A percentile compares a stretch with the other conserved stretches of the same genome.
These are phyloP conservation scores for Leishmania lainsoni DNA, from an alignment of 208 protist genomes.

Conservation along the genomic window DNA sequence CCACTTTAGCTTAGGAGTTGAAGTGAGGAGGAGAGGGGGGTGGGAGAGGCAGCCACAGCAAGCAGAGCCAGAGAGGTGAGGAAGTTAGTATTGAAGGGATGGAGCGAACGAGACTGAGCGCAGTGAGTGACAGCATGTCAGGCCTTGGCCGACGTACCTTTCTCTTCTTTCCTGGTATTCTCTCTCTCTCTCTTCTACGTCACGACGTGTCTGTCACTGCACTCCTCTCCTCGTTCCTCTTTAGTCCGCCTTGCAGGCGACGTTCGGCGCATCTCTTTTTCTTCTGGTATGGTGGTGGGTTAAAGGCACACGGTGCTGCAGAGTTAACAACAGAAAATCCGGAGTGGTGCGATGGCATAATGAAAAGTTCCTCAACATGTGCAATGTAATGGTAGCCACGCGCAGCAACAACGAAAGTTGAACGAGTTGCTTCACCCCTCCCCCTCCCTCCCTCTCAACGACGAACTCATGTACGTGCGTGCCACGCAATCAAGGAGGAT, in stretches of 20 bases:
- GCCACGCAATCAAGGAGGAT: neutral
- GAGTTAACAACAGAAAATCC: neutral
- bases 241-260: neutral
- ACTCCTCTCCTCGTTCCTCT: neutral
- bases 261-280: neutral
- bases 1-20: neutral
- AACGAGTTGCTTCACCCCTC: neutral
- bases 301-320: neutral
- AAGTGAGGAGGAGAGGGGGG: neutral
- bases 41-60: neutral
- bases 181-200: neutral
- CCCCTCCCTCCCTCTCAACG: neutral
- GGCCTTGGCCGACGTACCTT: neutral
- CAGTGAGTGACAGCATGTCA: neutral
- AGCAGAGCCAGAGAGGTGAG: neutral
- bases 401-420: neutral
- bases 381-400: neutral
- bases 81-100: neutral
- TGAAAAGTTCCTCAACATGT: neutral
- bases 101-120: neutral
- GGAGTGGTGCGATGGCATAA: no score
- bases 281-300: neutral
- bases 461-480: neutral
- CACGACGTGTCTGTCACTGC: neutral
- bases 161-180: neutral